phyloP scores from a whole-genome alignment of 2,329 filamentous ascomycete genomes.

The Coniella vitis region DNA sequence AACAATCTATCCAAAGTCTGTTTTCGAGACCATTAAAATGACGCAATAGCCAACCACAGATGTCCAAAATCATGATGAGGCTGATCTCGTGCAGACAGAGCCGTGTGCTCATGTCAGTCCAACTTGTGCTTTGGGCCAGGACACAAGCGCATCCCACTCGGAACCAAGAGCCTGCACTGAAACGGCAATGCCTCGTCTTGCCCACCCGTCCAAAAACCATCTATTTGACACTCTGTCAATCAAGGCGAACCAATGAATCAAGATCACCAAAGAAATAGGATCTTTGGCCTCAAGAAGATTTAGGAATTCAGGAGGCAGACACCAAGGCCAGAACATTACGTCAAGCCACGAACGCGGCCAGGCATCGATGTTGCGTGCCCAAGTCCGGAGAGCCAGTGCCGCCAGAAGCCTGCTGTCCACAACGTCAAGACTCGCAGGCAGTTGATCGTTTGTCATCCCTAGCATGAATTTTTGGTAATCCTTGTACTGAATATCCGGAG shows the following conservation, averaged over 20 bases:
- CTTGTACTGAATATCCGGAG: not conserved
- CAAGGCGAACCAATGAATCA: not conserved
- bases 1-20: no score
- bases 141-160: not conserved
- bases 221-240: not conserved
- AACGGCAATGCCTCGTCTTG: not conserved
- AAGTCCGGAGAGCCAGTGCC: not conserved
- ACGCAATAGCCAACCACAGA: no score
- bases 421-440: not conserved
- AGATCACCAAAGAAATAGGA: not conserved
- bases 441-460: not conserved
- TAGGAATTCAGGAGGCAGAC: not conserved
- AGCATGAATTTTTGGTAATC: not conserved
- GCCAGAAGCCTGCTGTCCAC: not conserved
- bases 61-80: no score
- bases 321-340: not conserved
- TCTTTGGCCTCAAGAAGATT: not conserved
- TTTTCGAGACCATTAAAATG: no score
- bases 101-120: no score
- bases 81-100: no score
- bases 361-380: not conserved
- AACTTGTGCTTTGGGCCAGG: not conserved
- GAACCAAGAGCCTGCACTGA: not conserved
- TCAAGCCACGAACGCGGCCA: not conserved
- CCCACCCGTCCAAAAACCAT: constrained; percentile 2